Conservation (phyloP, 2,329 filamentous ascomycete species). For the Stachybotrys chartarum region DNA sequence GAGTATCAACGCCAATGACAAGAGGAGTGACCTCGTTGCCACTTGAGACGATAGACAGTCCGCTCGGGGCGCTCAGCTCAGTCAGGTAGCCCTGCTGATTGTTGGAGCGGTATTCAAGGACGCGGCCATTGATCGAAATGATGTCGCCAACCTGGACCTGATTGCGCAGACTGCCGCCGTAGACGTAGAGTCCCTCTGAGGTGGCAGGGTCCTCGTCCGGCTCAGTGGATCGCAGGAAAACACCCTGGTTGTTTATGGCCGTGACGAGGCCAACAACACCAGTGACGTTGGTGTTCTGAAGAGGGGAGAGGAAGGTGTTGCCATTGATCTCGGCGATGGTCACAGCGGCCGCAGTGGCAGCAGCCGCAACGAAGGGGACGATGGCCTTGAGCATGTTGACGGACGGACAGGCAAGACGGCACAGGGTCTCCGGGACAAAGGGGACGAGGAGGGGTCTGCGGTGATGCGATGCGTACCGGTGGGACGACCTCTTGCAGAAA, state of each 20-base stretch:
- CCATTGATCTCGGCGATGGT: conserved; percentile 61
- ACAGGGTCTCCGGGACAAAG: neutral
- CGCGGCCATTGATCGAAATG: conserved; percentile 51
- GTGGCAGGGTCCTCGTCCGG: conserved; percentile 48
- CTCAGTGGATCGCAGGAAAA: conserved; percentile 56
- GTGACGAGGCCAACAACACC: conserved; percentile 58
- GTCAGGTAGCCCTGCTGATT: conserved; percentile 54
- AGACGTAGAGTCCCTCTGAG: conserved; percentile 62
- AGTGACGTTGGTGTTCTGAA: conserved; percentile 46
- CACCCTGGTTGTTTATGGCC: conserved; percentile 52
- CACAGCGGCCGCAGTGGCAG: conserved; percentile 26
- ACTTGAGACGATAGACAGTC: conserved; percentile 45
- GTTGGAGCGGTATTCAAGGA: conserved; percentile 47
- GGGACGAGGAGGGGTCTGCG: neutral
- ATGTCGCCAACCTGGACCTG: conserved; percentile 56
- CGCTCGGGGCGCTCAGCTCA: conserved; percentile 49
- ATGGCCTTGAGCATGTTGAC: conserved; percentile 21
- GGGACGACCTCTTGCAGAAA: neutral
- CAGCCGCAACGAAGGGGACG: conserved; percentile 18
- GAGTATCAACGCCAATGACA: conserved; percentile 51
- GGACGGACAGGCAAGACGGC: neutral
- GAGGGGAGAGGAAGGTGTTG: conserved; percentile 54
- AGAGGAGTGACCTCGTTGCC: conserved; percentile 49
- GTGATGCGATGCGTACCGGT: neutral
- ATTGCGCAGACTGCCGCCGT: conserved; percentile 39